Base-by-base conservation (phyloP, 2,329 filamentous ascomycete species). In the Colletotrichum salicis region DNA sequence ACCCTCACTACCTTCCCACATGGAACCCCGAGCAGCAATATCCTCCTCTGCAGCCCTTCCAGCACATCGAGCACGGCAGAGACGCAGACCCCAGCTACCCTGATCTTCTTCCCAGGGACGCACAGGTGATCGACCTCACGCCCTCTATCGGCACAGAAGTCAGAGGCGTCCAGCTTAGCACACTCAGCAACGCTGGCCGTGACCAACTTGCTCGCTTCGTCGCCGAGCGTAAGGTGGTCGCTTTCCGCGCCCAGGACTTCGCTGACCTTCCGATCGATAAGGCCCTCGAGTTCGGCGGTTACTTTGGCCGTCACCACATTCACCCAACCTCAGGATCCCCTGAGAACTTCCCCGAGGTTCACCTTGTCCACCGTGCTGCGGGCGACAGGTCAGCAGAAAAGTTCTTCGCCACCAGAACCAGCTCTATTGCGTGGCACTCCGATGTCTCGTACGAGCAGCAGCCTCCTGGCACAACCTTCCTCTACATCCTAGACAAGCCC, bases 361-460 rank as follows among this genome's bases (percentile, higher is more conserved):
- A 93, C 77, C 85, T 94, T 1, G 91, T 93, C 5, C 91, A 93
- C 79, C 87, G 91, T 58, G 90, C 90, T 24, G 91, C 82, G 22
- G 80, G 80, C 31, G 83, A 85, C 73, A 77, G 74, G 33, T 89
- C 60, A 84, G 89, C 71, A 24, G 83, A 88, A 24, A 85, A 88
- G 60, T 93, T 92, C 81, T 91, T 94, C 75, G 76, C 80, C 70
- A 89, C 89, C 58, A 88, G 93, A 27, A 95, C 93, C 4, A 96
- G 92, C 82, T 93, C 92, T 1, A 91, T 97, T 1, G 94, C 94
- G 8, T 97, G 94, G 94, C 95, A 97, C 83, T 93, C 91, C 0
- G 95, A 97, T 76, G 92, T 97, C 1, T 93, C 93, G 0, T 97
- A 97, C 79, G 95, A 97, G 84, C 85, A 89, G 75, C 95, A 98